These are phyloP conservation scores for Cephaloascus fragrans DNA, from an alignment of 805 yeast genomes.

Conservation along the genomic window DNA sequence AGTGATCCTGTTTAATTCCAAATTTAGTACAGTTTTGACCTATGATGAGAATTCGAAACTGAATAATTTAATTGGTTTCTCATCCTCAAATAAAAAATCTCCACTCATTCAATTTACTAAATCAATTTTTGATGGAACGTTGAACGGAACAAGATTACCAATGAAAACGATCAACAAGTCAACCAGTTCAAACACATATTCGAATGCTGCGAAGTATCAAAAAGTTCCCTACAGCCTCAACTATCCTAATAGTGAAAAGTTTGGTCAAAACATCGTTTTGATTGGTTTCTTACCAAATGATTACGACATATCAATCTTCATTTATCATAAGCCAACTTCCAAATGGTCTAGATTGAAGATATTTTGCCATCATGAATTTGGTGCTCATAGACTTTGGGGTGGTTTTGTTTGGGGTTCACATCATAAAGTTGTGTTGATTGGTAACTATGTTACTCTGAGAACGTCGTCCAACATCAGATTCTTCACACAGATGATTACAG, in stretches of 20 bases:
- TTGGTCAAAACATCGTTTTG: conserved; percentile 57
- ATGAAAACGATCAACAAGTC: background rate
- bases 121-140: background rate
- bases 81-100: background rate
- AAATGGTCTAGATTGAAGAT: conserved; percentile 58
- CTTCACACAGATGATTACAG: conserved; percentile 37
- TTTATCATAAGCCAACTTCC: conserved; percentile 43
- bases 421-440: conserved; percentile 57
- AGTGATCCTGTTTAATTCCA: background rate
- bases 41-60: background rate
- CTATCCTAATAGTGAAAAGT: conserved; percentile 51
- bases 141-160: background rate
- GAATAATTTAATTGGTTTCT: too few relatives aligned
- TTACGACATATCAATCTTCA: conserved; percentile 34
- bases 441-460: conserved; percentile 34
- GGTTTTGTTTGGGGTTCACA: conserved; percentile 72
- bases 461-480: conserved; percentile 38
- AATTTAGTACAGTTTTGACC: background rate
- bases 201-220: too few relatives aligned
- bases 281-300: conserved; percentile 47
- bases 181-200: background rate
- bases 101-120: background rate
- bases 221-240: conserved; percentile 37
- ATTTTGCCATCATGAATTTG: conserved; percentile 38
- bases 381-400: conserved; percentile 54